phyloP scores from a whole-genome alignment of 495 filamentous ascomycete species.

The Hypoxylon rickii region DNA sequence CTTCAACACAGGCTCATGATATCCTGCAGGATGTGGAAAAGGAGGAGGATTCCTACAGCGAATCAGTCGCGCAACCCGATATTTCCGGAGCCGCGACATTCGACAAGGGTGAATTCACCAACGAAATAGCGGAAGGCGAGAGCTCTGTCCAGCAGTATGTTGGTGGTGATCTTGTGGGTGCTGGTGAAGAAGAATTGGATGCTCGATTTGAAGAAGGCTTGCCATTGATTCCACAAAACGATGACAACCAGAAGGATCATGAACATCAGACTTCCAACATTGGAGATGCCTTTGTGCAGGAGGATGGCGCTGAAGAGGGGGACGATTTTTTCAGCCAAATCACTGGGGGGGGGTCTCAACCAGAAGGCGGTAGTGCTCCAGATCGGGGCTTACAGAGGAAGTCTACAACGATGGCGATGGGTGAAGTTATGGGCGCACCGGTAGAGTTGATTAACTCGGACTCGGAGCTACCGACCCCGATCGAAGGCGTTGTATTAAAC shows the following conservation, averaged over 20 bases:
- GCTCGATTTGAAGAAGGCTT: slow-evolving; percentile 65
- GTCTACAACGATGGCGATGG: slow-evolving; percentile 61
- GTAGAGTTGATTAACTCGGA: slow-evolving; percentile 28
- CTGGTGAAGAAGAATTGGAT: slow-evolving; percentile 43
- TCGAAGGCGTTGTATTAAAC: slow-evolving; percentile 30
- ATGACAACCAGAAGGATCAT: slow-evolving; percentile 17
- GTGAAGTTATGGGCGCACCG: slow-evolving; percentile 39
- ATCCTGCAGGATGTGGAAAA: slow-evolving; percentile 47
- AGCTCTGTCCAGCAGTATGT: slow-evolving; percentile 36
- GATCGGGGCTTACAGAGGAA: slow-evolving; percentile 56
- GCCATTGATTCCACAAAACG: slow-evolving; percentile 53
- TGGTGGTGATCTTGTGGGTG: slow-evolving; percentile 45
- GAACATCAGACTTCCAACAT: slow-evolving; percentile 19
- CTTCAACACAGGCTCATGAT: slow-evolving; percentile 49
- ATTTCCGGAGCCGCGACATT: slow-evolving; percentile 1
- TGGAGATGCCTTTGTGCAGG: slow-evolving; percentile 45
- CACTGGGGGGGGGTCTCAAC: slow-evolving; percentile 20
- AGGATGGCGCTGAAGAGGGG: slow-evolving; percentile 42
- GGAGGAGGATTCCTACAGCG: slow-evolving; percentile 36
- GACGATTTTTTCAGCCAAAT: slow-evolving; percentile 59
- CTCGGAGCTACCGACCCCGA: slow-evolving; percentile 33
- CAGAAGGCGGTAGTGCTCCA: slow-evolving; percentile 17
- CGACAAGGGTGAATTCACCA: not conserved
- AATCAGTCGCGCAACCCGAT: slow-evolving; percentile 18
- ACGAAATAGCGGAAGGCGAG: slow-evolving; percentile 1